phyloP scores from a whole-genome alignment of 768 basidiomycete genomes.

The Auricularia auricula-judae region DNA sequence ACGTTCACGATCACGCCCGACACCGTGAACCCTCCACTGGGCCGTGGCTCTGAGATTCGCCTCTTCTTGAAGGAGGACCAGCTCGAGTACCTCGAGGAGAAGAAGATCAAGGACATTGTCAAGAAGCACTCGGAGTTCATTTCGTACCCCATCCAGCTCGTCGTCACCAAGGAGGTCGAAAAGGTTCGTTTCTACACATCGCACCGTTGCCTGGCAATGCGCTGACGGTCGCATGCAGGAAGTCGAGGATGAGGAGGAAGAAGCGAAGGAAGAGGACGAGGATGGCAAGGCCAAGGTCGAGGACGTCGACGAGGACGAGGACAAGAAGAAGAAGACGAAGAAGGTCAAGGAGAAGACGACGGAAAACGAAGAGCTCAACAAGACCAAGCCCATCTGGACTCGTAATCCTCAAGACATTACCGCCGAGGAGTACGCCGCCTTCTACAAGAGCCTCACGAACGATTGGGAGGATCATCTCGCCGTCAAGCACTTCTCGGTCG shows the following conservation, averaged over 20 bases:
- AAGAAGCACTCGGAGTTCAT: slow-evolving; percentile 99
- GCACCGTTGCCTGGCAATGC: not conserved
- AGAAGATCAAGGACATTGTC: slow-evolving; percentile 97
- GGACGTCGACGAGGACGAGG: slow-evolving; percentile 66
- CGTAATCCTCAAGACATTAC: slow-evolving; percentile 94
- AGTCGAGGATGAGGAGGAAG: slow-evolving; percentile 74
- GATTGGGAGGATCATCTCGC: slow-evolving; percentile 99
- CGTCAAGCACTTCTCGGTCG: slow-evolving; percentile 99
- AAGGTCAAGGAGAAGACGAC: slow-evolving; percentile 82
- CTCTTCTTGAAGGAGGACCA: slow-evolving; percentile 97
- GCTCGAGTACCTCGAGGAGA: slow-evolving; percentile 98
- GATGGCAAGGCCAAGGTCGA: slow-evolving; percentile 76
- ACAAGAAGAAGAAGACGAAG: slow-evolving; percentile 87
- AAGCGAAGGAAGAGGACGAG: slow-evolving; percentile 55
- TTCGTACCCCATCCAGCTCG: slow-evolving; percentile 97
- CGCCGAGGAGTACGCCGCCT: slow-evolving; percentile 82
- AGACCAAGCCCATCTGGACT: slow-evolving; percentile 99
- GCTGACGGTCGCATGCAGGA: slow-evolving; percentile 42
- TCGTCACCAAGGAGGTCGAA: slow-evolving; percentile 98
- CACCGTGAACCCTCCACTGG: slow-evolving; percentile 78
- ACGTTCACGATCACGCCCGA: slow-evolving; percentile 98
- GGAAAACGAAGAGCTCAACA: slow-evolving; percentile 97
- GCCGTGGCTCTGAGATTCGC: slow-evolving; percentile 87
- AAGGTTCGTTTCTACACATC: slow-evolving; percentile 52
- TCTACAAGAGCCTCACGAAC: slow-evolving; percentile 99